Percentiles rank a stretch among this genome's conserved stretches.
phyloP scores from a whole-genome alignment of 1,284 basidiomycete species.

The Cutaneotrichosporon cyanovorans region DNA sequence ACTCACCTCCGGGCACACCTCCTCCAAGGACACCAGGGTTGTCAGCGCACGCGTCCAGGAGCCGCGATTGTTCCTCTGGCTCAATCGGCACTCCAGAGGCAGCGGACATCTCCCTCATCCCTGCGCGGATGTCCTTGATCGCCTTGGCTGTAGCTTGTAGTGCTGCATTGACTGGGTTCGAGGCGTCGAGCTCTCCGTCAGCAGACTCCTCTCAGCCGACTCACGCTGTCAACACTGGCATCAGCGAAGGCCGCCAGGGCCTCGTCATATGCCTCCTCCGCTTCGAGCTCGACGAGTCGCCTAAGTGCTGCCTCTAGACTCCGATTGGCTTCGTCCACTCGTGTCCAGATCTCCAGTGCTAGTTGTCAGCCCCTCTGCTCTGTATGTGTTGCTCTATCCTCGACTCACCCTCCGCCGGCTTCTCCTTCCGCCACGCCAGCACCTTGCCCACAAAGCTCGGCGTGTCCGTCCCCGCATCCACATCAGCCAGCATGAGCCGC shows the following conservation, averaged over 20 bases:
- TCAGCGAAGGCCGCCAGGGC: conserved; percentile 14
- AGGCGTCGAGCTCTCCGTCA: neutral
- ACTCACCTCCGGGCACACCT: conserved; percentile 81
- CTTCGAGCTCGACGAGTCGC: conserved; percentile 31
- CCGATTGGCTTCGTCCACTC: conserved; percentile 51
- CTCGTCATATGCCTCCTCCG: conserved; percentile 30
- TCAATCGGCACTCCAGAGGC: conserved; percentile 80
- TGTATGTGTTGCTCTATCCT: neutral
- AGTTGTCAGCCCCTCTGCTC: neutral
- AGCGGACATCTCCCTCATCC: conserved; percentile 83
- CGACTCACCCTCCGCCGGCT: conserved; percentile 53
- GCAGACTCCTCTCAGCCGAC: conserved; percentile 1
- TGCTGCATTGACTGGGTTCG: neutral
- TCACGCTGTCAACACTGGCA: conserved; percentile 24
- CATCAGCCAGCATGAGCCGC: conserved; percentile 79
- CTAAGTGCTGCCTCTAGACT: conserved; percentile 29
- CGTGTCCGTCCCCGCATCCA: conserved; percentile 87
- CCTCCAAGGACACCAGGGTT: conserved; percentile 82
- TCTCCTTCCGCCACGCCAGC: conserved; percentile 69
- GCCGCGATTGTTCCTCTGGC: conserved; percentile 73
- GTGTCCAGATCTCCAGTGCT: conserved; percentile 66
- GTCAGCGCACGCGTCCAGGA: conserved; percentile 73
- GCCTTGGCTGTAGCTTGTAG: conserved; percentile 5
- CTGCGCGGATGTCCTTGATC: conserved; percentile 60
- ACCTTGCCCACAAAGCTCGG: conserved; percentile 85